These are phyloP conservation scores for Oldenlandia corymbosa DNA, from an alignment of 257 asterid genomes.

Conservation along the genomic window DNA sequence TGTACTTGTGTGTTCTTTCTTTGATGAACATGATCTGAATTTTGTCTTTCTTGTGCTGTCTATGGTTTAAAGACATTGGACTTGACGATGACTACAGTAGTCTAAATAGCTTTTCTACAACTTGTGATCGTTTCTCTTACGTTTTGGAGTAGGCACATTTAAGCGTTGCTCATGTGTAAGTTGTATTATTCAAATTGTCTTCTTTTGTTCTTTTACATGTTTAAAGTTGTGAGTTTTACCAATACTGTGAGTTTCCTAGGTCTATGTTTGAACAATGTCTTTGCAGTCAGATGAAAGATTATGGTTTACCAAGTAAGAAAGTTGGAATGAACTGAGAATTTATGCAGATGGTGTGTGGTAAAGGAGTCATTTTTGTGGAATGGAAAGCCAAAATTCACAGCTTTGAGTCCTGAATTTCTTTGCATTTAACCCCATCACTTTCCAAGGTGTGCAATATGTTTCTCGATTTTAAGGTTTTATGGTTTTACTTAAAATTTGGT, in stretches of 20 bases:
- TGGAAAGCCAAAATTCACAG: neutral
- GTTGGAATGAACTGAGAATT: neutral
- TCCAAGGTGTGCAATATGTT: neutral
- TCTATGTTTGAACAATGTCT: neutral
- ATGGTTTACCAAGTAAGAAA: neutral
- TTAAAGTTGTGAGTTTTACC: too few species aligned
- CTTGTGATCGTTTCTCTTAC: neutral
- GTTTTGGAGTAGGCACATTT: neutral
- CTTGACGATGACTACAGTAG: neutral
- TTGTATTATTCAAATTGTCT: neutral
- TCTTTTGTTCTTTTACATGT: neutral
- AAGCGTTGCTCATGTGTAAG: neutral
- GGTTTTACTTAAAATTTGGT: too few species aligned
- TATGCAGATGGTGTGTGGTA: too few species aligned
- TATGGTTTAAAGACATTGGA: neutral
- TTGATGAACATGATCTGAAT: neutral
- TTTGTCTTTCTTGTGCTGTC: neutral
- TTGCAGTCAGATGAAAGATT: neutral
- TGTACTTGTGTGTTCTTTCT: neutral
- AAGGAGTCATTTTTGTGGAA: neutral
- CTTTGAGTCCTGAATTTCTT: neutral
- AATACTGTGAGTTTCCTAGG: neutral
- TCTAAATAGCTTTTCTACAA: neutral
- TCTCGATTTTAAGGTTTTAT: too few species aligned
- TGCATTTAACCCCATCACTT: neutral